These are phyloP conservation scores for Phragmites australis DNA, from an alignment of 176 grass and related monocot species.

Conservation along the genomic window DNA sequence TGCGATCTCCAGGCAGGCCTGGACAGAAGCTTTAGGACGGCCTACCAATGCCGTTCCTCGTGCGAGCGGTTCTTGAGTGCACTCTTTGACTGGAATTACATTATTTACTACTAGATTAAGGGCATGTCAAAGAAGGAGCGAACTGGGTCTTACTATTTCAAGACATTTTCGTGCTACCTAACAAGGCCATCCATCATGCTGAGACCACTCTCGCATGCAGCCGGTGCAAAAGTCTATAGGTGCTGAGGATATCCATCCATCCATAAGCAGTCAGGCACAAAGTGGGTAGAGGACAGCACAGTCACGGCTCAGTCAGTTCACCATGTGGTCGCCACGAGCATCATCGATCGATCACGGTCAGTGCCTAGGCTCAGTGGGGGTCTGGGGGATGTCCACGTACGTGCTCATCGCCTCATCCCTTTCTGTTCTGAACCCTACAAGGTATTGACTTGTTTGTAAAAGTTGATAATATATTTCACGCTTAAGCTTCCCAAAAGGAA, in stretches of 20 bases:
- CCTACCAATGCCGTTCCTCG: not conserved
- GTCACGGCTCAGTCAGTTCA: conserved; percentile 13
- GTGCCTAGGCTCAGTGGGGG: conserved; percentile 9
- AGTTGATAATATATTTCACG: conserved; percentile 28
- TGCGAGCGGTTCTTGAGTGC: conserved; percentile 17
- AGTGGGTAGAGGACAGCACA: conserved; percentile 42
- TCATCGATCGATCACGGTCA: conserved; percentile 21
- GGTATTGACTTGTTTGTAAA: not conserved
- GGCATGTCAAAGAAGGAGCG: conserved; percentile 11
- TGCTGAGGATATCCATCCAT: conserved; percentile 40
- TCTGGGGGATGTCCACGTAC: conserved; percentile 25
- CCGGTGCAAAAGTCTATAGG: conserved; percentile 31
- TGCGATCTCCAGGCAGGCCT: not conserved
- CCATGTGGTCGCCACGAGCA: conserved; percentile 50
- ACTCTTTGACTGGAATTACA: conserved; percentile 21
- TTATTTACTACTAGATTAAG: not conserved
- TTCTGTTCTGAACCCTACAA: conserved; percentile 18
- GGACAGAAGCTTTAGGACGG: not conserved
- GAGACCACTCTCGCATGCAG: conserved; percentile 31
- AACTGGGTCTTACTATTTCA: conserved; percentile 4
- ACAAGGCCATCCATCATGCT: conserved; percentile 33
- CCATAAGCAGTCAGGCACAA: not conserved
- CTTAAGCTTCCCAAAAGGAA: conserved; percentile 25
- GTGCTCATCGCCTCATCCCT: not conserved
- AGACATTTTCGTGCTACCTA: conserved; percentile 45